These are phyloP conservation scores for Trichoderma asperelloides DNA, from an alignment of 495 filamentous ascomycete genomes.

Conservation along the genomic window DNA sequence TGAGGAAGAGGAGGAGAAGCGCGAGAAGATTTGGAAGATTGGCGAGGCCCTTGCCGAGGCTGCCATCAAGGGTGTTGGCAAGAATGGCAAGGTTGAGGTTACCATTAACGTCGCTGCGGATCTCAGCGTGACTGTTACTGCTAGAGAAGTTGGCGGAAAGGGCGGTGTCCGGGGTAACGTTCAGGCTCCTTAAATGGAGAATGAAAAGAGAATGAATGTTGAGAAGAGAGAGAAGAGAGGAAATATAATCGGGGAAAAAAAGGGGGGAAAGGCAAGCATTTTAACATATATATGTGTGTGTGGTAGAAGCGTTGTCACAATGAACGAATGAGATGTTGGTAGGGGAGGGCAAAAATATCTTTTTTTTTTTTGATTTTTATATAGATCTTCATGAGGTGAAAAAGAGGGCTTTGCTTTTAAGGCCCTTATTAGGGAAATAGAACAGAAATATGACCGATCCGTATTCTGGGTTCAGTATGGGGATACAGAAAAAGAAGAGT, in stretches of 20 bases:
- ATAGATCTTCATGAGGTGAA: not conserved
- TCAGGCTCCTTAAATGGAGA: constrained; percentile 12
- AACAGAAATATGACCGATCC: not conserved
- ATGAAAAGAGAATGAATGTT: not conserved
- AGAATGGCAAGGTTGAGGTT: constrained; percentile 85
- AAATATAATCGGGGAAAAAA: not conserved
- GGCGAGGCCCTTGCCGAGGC: constrained; percentile 79
- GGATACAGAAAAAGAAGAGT: not conserved
- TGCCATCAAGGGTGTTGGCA: constrained; percentile 70
- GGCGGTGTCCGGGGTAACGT: constrained; percentile 70
- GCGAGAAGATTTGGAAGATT: constrained; percentile 89
- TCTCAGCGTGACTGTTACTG: constrained; percentile 66
- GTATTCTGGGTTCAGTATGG: not conserved
- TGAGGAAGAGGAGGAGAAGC: constrained; percentile 77
- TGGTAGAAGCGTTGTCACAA: constrained; percentile 1
- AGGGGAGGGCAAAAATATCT: not conserved
- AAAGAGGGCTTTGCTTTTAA: not conserved
- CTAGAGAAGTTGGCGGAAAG: constrained; percentile 78
- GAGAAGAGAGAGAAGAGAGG: not conserved
- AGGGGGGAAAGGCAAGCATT: not conserved
- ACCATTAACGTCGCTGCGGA: constrained; percentile 78
- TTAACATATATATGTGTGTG: not conserved
- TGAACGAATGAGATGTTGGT: not conserved
- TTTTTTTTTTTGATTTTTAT: not conserved
- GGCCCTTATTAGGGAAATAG: not conserved